A percentile compares a stretch with the other conserved stretches of the same genome.
These are phyloP conservation scores for Talaromyces wortmannii DNA, from an alignment of 495 filamentous ascomycete genomes.

Conservation along the genomic window DNA sequence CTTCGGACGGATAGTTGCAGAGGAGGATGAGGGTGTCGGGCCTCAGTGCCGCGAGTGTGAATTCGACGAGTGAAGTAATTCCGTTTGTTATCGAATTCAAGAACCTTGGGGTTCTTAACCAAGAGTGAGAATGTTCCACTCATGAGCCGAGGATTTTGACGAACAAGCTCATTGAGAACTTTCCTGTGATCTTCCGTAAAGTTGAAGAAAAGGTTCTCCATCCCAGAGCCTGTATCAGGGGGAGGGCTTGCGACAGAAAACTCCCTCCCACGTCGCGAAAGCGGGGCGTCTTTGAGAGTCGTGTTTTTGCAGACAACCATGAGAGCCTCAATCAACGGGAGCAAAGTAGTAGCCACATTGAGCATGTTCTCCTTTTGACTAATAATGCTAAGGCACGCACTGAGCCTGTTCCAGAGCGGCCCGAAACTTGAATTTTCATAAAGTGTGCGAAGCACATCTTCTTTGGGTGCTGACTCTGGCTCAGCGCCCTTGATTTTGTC, in stretches of 20 bases:
- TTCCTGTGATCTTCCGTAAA: slow-evolving; percentile 98
- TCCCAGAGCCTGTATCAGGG: slow-evolving; percentile 58
- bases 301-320: slow-evolving; percentile 99
- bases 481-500: slow-evolving; percentile 49
- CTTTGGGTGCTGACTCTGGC: slow-evolving; percentile 47
- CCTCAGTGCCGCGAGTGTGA: slow-evolving; percentile 64
- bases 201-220: slow-evolving; percentile 92
- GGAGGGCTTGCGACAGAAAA: slow-evolving; percentile 70
- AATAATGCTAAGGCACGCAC: slow-evolving; percentile 82
- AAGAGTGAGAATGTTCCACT: slow-evolving; percentile 92
- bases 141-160: slow-evolving; percentile 96
- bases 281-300: slow-evolving; percentile 63
- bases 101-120: slow-evolving; percentile 96
- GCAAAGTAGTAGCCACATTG: slow-evolving; percentile 90
- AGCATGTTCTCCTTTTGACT: slow-evolving; percentile 89
- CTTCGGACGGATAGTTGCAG: slow-evolving; percentile 86
- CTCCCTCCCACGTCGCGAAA: slow-evolving; percentile 56
- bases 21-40: slow-evolving; percentile 61
- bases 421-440: slow-evolving; percentile 90
- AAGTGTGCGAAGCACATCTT: slow-evolving; percentile 76
- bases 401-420: slow-evolving; percentile 87
- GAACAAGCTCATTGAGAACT: slow-evolving; percentile 95
- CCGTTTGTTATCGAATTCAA: slow-evolving; percentile 99
- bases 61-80: slow-evolving; percentile 96
- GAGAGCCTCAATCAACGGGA: slow-evolving; percentile 88